Base-by-base conservation (phyloP, 176 grass and related monocot genomes). In the Aegilops speltoides region DNA sequence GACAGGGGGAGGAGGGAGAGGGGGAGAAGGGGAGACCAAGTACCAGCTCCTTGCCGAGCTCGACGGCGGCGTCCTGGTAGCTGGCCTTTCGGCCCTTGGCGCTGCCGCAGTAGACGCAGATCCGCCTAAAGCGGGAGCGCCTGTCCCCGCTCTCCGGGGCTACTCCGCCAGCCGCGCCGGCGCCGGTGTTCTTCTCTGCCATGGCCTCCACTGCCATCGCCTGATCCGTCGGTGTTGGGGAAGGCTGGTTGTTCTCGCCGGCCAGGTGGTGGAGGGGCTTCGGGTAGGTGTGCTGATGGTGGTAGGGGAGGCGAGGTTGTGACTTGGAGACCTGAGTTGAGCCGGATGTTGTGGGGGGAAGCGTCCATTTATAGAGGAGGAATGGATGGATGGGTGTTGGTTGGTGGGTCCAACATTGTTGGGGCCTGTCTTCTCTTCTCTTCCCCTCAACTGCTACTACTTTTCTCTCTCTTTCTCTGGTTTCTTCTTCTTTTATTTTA, bases 21-120 rank as follows among this genome's bases (percentile, higher is more conserved):
- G 13, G 12, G 45, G 12, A 46, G 54, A 34, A 34, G 54, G 54
- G 6, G 7, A 59, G 50, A 57, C 12, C 10, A 14, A 46, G 54
- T 92, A 98, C 97, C 97, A 99, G 76, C 81, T 96, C 87, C 61
- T 91, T 90, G 57, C 94, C 97, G 80, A 99, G 92, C 26, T 97
- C 86, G 64, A 99, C 52, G 61, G 94, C 94, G 40, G 97, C 97
- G 43, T 94, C 80, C 88, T 94, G 94, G 87, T 99, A 99, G 40
- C 87, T 94, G 40, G 82, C 8, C 76, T 97, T 99, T 16, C 73
- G 92, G 23, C 97, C 97, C 76, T 87, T 91, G 33, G 92, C 90
- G 86, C 90, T 97, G 69, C 97, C 97, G 82, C 97, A 99, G 83
- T 91, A 99, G 67, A 99, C 97, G 85, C 97, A 99, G 84, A 99